phyloP scores from a whole-genome alignment of 768 basidiomycete species.

The Suillus hirtellus region DNA sequence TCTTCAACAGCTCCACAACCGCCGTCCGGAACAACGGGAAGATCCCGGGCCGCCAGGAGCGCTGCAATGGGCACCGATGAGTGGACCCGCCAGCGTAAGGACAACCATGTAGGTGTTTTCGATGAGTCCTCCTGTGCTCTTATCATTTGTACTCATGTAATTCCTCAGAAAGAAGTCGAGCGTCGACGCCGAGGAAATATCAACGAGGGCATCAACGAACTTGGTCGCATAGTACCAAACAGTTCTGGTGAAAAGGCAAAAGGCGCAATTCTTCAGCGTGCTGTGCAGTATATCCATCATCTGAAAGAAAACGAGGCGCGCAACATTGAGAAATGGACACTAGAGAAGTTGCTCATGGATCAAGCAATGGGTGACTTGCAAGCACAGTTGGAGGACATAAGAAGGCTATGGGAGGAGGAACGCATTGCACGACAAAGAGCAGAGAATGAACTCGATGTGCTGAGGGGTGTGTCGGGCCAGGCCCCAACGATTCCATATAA shows the following conservation, averaged over 20 bases:
- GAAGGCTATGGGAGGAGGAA: constrained; percentile 82
- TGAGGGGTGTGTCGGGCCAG: constrained; percentile 39
- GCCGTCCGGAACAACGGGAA: constrained; percentile 32
- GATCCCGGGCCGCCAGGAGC: constrained; percentile 52
- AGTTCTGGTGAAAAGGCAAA: constrained; percentile 88
- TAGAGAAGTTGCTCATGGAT: constrained; percentile 90
- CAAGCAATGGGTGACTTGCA: constrained; percentile 89
- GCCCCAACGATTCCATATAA: constrained; percentile 13
- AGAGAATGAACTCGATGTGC: constrained; percentile 63
- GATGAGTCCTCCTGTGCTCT: not conserved
- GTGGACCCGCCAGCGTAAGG: constrained; percentile 78
- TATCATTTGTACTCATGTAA: constrained; percentile 6
- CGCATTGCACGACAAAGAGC: constrained; percentile 55
- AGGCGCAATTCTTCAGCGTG: constrained; percentile 83
- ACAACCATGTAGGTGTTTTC: constrained; percentile 67
- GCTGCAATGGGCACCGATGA: constrained; percentile 73
- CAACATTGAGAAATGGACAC: constrained; percentile 92
- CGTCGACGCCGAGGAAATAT: constrained; percentile 93
- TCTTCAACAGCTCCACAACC: constrained; percentile 26
- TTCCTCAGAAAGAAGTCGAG: constrained; percentile 92
- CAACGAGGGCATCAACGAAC: constrained; percentile 93
- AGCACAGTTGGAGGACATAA: constrained; percentile 79
- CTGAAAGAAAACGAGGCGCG: constrained; percentile 88
- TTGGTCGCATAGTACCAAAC: constrained; percentile 86
- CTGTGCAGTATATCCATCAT: constrained; percentile 90